phyloP scores from a whole-genome alignment of 257 asterid species.

The Cruciata laevipes region DNA sequence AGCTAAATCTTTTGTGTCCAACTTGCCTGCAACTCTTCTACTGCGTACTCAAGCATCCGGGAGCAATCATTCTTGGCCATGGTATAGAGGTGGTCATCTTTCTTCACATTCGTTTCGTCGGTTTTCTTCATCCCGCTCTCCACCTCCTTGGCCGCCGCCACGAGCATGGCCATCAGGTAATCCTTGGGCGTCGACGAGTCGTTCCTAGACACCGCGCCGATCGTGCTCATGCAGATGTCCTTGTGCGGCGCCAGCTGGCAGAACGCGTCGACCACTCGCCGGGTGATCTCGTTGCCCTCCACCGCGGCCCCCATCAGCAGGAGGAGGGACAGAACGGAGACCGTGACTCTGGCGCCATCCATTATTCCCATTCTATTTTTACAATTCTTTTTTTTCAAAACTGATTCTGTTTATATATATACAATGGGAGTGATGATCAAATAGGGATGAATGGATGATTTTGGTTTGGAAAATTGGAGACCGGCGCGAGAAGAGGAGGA shows the following conservation, averaged over 20 bases:
- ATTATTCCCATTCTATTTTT: not conserved
- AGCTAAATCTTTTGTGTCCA: not conserved
- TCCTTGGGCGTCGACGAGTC: conserved; percentile 43
- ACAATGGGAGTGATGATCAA: not conserved
- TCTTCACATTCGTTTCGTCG: conserved; percentile 16
- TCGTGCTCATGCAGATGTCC: conserved; percentile 40
- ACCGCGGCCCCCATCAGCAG: not conserved
- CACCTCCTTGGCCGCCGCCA: conserved; percentile 31
- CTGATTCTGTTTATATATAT: too few species aligned
- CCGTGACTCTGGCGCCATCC: not conserved
- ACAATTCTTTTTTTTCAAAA: too few species aligned
- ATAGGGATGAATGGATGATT: not conserved
- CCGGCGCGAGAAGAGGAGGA: not conserved
- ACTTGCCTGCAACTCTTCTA: conserved; percentile 30
- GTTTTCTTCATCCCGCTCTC: conserved; percentile 22
- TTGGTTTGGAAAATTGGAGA: not conserved
- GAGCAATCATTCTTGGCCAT: conserved; percentile 55
- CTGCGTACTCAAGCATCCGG: conserved; percentile 35
- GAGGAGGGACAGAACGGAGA: not conserved
- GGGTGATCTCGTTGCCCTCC: not conserved
- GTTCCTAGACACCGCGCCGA: conserved; percentile 34
- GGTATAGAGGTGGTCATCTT: conserved; percentile 25
- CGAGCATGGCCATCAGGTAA: conserved; percentile 37
- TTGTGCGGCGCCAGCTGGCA: conserved; percentile 43
- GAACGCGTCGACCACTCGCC: conserved; percentile 41